phyloP scores from a whole-genome alignment of 1,284 basidiomycete genomes.

The Sanguinoderma infundibulare region DNA sequence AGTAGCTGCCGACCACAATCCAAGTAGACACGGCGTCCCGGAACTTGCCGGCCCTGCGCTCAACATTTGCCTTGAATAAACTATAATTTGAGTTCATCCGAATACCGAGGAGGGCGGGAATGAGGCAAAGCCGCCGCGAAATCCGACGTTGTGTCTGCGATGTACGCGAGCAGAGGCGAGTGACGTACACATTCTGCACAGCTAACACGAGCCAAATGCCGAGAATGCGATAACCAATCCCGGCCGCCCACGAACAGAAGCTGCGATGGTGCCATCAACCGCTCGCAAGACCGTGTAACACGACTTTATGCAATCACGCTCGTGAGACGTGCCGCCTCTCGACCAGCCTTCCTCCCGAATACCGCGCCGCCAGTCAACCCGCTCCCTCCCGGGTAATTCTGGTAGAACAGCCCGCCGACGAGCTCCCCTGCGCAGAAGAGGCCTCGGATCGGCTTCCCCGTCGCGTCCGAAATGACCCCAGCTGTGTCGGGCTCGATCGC shows the following conservation, averaged over 20 bases:
- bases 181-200: neutral
- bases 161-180: neutral
- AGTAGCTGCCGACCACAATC: neutral
- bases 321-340: constrained; percentile 24
- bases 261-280: neutral
- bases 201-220: neutral
- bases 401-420: constrained; percentile 64
- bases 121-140: neutral
- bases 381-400: constrained; percentile 71
- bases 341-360: constrained; percentile 65
- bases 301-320: neutral
- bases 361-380: constrained; percentile 70
- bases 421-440: constrained; percentile 71
- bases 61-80: neutral
- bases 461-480: constrained; percentile 50
- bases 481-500: constrained; percentile 59
- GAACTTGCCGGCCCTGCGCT: neutral
- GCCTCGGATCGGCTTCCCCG: constrained; percentile 49
- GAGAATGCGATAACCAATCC: neutral
- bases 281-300: neutral
- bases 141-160: neutral
- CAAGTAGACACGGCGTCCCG: neutral
- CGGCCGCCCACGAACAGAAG: neutral
- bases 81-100: neutral
- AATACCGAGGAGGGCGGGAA: neutral